Evolutionary conservation across 108 stramenopile genomes (phyloP).

Genomic region (Aurantiochytrium sp.): DNA sequence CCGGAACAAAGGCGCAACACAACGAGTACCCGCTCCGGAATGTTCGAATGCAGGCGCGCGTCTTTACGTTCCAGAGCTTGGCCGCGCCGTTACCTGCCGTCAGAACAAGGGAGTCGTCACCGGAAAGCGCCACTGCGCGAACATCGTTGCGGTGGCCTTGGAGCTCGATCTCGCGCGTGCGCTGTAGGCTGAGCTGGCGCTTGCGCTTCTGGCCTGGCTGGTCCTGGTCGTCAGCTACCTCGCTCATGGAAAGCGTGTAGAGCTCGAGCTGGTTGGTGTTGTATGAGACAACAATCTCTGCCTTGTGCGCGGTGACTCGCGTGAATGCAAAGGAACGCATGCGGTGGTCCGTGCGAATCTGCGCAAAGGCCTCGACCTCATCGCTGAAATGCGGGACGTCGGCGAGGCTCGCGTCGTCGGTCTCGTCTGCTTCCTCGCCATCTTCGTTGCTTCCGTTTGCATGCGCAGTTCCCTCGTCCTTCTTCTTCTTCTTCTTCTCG

Average conservation of each 20-base stretch:
- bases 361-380: constrained; percentile 79
- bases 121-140: constrained; percentile 76
- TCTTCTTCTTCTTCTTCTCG: constrained; percentile 76
- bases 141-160: constrained; percentile 92
- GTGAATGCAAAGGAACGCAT: constrained; percentile 62
- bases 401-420: neutral
- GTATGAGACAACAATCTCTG: constrained; percentile 67
- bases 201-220: neutral
- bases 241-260: constrained; percentile 55
- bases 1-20: constrained; percentile 83
- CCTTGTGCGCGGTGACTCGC: constrained; percentile 58
- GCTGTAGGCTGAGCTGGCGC: neutral
- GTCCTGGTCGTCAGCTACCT: constrained; percentile 1
- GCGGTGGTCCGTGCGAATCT: constrained; percentile 73
- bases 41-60: constrained; percentile 76
- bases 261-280: constrained; percentile 84
- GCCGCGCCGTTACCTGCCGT: constrained; percentile 73
- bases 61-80: constrained; percentile 88
- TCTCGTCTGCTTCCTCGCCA: constrained; percentile 47
- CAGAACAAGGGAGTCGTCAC: constrained; percentile 79
- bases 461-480: constrained; percentile 60
- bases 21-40: constrained; percentile 73
- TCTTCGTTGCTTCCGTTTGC: constrained; percentile 65
- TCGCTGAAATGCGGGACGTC: constrained; percentile 47
- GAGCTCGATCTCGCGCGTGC: constrained; percentile 62